phyloP scores from a whole-genome alignment of 169 alveolate species.

The Plasmodium berghei region DNA sequence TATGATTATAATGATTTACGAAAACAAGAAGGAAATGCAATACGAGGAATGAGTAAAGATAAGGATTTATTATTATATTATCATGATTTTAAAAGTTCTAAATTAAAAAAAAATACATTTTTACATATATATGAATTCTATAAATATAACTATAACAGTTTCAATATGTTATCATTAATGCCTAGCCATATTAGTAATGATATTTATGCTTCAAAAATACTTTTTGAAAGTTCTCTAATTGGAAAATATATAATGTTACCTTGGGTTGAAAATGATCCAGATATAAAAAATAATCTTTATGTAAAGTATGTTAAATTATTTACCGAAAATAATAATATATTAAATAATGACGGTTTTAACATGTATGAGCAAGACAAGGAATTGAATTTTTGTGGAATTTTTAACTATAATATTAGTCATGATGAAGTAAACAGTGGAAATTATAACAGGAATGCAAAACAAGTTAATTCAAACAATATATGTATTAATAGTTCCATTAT shows the following conservation, averaged over 20 bases:
- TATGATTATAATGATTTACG: neutral
- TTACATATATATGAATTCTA: constrained; percentile 65
- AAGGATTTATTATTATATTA: constrained; percentile 53
- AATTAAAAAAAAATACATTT: constrained; percentile 42
- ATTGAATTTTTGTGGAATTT: constrained; percentile 38
- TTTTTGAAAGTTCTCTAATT: constrained; percentile 78
- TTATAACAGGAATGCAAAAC: too few relatives aligned
- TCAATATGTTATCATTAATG: constrained; percentile 59
- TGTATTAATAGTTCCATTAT: too few relatives aligned
- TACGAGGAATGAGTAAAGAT: constrained; percentile 13
- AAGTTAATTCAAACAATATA: too few relatives aligned
- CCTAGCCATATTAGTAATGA: constrained; percentile 62
- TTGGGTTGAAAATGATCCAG: constrained; percentile 82
- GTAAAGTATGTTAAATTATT: constrained; percentile 57
- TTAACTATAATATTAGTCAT: constrained; percentile 13
- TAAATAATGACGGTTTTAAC: too few relatives aligned
- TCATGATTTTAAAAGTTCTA: constrained; percentile 70
- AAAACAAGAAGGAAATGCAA: constrained; percentile 28
- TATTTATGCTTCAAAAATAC: constrained; percentile 58
- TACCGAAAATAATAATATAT: constrained; percentile 1
- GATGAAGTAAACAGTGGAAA: neutral
- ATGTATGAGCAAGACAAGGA: neutral
- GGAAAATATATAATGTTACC: constrained; percentile 82
- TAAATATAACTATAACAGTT: constrained; percentile 23
- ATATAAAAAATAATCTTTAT: constrained; percentile 77